Conservation (phyloP, 257 asterid species). For the Perilla frutescens region DNA sequence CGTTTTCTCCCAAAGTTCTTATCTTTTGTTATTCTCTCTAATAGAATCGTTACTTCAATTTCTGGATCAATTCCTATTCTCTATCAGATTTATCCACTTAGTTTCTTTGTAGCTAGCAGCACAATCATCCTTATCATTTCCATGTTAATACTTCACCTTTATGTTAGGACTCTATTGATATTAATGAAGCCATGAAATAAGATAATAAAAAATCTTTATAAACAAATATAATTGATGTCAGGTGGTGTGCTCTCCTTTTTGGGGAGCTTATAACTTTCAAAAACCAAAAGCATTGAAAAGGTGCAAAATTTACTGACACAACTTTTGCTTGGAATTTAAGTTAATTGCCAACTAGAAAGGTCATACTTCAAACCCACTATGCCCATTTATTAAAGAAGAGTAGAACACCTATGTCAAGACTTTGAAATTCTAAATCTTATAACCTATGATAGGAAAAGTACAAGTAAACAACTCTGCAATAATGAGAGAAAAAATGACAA, state of each 20-base stretch:
- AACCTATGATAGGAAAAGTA: background rate
- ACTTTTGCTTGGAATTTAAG: background rate
- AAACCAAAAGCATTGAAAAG: background rate
- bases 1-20: too few relatives aligned
- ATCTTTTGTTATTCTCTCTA: too few relatives aligned
- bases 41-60: too few relatives aligned
- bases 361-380: background rate
- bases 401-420: background rate
- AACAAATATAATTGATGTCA: background rate
- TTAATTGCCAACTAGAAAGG: background rate
- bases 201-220: background rate
- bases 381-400: background rate
- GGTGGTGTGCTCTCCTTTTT: background rate
- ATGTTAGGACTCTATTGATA: background rate
- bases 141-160: background rate
- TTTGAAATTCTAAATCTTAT: slow-evolving; percentile 17
- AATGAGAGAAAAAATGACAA: background rate
- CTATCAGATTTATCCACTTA: background rate
- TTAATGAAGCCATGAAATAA: background rate
- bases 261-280: background rate
- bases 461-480: background rate
- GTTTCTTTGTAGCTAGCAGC: background rate
- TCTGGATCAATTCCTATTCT: too few relatives aligned
- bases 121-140: background rate
- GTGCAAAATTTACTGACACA: background rate